These are phyloP conservation scores for Exobasidium rhododendri DNA, from an alignment of 1,284 basidiomycete genomes.

Conservation along the genomic window DNA sequence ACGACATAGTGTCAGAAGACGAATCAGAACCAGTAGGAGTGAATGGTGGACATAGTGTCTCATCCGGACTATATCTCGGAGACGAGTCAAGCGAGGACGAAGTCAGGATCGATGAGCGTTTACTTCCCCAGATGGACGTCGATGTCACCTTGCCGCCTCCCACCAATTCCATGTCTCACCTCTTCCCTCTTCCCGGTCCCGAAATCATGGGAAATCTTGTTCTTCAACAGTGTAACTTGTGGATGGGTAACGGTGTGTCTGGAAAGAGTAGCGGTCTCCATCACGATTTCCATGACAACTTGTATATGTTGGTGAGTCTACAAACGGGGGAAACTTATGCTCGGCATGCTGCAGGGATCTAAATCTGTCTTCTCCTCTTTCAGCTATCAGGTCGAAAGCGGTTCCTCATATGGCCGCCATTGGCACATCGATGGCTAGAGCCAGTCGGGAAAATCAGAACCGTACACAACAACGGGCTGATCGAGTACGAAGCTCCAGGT, in stretches of 20 bases:
- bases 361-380: neutral
- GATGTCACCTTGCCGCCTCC: slow-evolving; percentile 47
- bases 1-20: neutral
- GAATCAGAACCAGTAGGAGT: neutral
- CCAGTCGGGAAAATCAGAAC: slow-evolving; percentile 32
- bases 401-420: slow-evolving; percentile 52
- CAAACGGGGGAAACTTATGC: neutral
- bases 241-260: slow-evolving; percentile 44
- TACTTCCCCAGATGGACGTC: slow-evolving; percentile 12
- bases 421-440: slow-evolving; percentile 38
- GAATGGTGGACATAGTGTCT: neutral
- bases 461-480: slow-evolving; percentile 47
- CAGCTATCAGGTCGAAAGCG: slow-evolving; percentile 48
- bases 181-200: slow-evolving; percentile 44
- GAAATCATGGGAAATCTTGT: slow-evolving; percentile 46
- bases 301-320: slow-evolving; percentile 40
- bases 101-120: neutral
- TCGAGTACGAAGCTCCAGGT: slow-evolving; percentile 36
- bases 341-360: neutral
- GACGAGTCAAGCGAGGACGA: neutral
- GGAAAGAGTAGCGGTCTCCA: slow-evolving; percentile 47
- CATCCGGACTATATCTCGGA: neutral
- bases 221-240: slow-evolving; percentile 52
- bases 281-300: slow-evolving; percentile 54
- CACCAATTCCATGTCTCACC: slow-evolving; percentile 36